A percentile compares a stretch with the other conserved stretches of the same genome.
Conservation (phyloP, 2,329 filamentous ascomycete genomes). For the Colletotrichum tofieldiae region DNA sequence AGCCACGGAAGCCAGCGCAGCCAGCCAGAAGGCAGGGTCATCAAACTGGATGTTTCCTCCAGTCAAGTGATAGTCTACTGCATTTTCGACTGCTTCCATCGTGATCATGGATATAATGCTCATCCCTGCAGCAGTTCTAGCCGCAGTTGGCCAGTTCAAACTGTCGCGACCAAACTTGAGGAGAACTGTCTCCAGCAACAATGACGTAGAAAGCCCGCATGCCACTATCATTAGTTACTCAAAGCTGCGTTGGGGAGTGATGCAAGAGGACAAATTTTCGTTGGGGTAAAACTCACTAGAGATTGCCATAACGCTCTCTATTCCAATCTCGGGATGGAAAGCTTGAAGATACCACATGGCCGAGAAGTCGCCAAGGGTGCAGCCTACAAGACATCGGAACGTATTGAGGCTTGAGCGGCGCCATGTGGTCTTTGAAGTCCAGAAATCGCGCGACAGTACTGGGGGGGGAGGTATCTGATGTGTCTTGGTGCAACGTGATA, state of each 20-base stretch:
- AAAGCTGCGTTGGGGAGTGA: not conserved
- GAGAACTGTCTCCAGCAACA: conserved; percentile 67
- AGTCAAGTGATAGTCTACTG: conserved; percentile 69
- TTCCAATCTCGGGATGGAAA: conserved; percentile 61
- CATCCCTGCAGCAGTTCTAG: conserved; percentile 70
- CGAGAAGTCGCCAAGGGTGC: conserved; percentile 70
- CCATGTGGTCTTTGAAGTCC: conserved; percentile 58
- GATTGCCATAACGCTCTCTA: conserved; percentile 65
- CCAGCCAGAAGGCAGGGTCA: conserved; percentile 66
- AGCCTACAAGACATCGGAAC: conserved; percentile 68
- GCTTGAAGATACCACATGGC: conserved; percentile 70
- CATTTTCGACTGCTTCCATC: conserved; percentile 70
- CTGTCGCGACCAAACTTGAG: conserved; percentile 64
- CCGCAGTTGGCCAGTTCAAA: conserved; percentile 62
- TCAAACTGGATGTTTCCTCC: conserved; percentile 64
- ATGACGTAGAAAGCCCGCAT: conserved; percentile 54
- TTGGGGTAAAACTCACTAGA: conserved; percentile 58
- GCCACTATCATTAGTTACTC: not conserved
- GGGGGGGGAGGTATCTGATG: not conserved
- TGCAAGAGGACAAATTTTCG: no score
- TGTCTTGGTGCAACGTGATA: conserved; percentile 16
- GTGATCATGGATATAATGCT: conserved; percentile 72
- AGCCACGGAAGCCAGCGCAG: conserved; percentile 60
- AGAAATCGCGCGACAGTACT: conserved; percentile 48
- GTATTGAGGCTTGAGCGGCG: conserved; percentile 69